These are phyloP conservation scores for Mediolabrus comicus DNA, from an alignment of 108 stramenopile genomes.

Conservation along the genomic window DNA sequence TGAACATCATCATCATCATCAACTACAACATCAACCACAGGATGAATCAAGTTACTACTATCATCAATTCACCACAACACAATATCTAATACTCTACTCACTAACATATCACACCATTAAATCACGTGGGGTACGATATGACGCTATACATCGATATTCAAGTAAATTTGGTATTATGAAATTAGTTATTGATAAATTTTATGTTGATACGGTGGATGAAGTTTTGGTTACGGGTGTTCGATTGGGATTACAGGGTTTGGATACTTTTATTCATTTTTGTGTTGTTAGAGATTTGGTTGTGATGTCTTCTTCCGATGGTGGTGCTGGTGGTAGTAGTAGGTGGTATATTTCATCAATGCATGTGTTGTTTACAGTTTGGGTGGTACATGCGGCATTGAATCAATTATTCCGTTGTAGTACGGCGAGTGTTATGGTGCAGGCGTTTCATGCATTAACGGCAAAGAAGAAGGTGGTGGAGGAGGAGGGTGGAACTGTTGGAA, in stretches of 20 bases:
- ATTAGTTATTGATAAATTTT: constrained; percentile 55
- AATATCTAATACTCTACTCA: constrained; percentile 51
- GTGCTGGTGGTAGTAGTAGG: no score
- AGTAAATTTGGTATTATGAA: constrained; percentile 49
- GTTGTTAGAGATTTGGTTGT: constrained; percentile 42
- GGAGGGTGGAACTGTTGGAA: background rate
- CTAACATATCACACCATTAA: constrained; percentile 53
- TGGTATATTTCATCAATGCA: constrained; percentile 18
- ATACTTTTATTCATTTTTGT: constrained; percentile 47
- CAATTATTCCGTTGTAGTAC: constrained; percentile 57
- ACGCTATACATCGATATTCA: constrained; percentile 41
- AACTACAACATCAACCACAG: background rate
- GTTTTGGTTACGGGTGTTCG: constrained; percentile 14
- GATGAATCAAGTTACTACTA: background rate
- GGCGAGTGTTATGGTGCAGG: constrained; percentile 44
- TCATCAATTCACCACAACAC: constrained; percentile 39
- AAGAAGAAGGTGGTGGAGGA: background rate
- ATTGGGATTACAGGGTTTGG: constrained; percentile 47
- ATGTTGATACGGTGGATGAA: constrained; percentile 30
- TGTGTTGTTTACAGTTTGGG: constrained; percentile 43
- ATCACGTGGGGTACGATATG: constrained; percentile 47
- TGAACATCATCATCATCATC: background rate
- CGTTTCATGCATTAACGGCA: constrained; percentile 38
- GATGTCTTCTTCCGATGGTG: background rate
- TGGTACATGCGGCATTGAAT: constrained; percentile 55